phyloP scores from a whole-genome alignment of 176 grass and related monocot species.

The Cenchrus fungigraminus region DNA sequence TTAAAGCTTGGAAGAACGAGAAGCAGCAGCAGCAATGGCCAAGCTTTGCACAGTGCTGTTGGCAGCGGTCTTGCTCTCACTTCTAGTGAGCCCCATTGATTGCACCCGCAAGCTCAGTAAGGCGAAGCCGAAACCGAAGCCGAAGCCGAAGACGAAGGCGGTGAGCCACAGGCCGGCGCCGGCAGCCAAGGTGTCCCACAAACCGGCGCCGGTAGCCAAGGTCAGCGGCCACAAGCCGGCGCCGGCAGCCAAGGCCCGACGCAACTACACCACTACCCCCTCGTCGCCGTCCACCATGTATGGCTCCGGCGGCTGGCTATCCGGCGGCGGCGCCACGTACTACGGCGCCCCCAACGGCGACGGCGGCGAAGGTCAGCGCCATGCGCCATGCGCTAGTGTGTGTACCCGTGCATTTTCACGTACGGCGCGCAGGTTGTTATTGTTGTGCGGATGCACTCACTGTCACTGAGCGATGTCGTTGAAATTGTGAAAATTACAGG shows the following conservation, averaged over 20 bases:
- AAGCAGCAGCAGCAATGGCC: conserved; percentile 38
- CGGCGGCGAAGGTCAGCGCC: conserved; percentile 65
- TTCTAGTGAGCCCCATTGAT: conserved; percentile 51
- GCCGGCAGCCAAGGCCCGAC: conserved; percentile 2
- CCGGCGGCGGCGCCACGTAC: conserved; percentile 71
- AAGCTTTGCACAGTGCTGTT: conserved; percentile 30
- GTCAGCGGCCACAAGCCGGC: not conserved
- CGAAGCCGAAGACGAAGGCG: not conserved
- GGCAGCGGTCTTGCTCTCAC: conserved; percentile 18
- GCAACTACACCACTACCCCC: conserved; percentile 33
- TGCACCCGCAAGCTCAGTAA: conserved; percentile 47
- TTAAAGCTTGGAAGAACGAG: not conserved
- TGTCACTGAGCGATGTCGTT: not conserved
- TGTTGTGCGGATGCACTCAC: not conserved
- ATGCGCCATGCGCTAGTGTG: too few relatives aligned
- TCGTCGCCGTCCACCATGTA: conserved; percentile 6
- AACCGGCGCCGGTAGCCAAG: not conserved
- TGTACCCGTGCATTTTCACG: not conserved
- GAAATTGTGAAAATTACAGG: conserved; percentile 42
- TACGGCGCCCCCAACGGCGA: conserved; percentile 76
- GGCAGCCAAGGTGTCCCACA: not conserved
- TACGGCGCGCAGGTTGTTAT: not conserved
- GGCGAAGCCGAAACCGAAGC: not conserved
- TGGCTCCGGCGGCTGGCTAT: conserved; percentile 50
- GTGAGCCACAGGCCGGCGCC: not conserved